Evolutionary conservation across 2,329 filamentous ascomycete genomes (phyloP).

Genomic region (Aureobasidium sp.): DNA sequence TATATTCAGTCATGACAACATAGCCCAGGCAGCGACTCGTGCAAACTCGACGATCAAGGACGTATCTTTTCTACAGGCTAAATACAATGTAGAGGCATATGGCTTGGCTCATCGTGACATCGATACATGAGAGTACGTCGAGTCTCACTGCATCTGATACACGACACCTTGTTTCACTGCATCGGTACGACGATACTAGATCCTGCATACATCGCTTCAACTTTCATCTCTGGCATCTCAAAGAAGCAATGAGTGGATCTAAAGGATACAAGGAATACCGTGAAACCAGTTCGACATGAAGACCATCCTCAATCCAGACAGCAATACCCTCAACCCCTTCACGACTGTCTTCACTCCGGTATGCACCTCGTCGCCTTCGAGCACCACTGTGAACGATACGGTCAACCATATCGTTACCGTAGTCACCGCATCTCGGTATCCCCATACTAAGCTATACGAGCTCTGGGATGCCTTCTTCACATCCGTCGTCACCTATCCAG

Average conservation of each 20-base stretch:
- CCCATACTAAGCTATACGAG: not conserved
- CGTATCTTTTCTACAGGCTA: not conserved
- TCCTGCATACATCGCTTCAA: no score
- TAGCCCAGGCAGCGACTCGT: not conserved
- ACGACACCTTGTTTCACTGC: constrained; percentile 16
- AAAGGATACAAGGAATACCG: no score
- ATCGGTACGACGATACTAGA: constrained; percentile 1
- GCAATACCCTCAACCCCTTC: not conserved
- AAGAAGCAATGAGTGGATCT: no score
- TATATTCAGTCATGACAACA: not conserved
- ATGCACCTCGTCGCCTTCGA: not conserved
- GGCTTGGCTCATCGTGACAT: not conserved
- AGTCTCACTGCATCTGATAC: constrained; percentile 10
- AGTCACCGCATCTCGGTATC: not conserved
- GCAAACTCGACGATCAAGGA: not conserved
- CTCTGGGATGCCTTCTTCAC: not conserved
- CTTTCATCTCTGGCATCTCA: no score
- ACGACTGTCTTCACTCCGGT: not conserved
- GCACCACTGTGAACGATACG: not conserved
- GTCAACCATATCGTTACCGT: not conserved
- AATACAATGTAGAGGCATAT: not conserved
- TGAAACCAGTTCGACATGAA: no score
- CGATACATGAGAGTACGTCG: not conserved
- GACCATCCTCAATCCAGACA: not conserved
- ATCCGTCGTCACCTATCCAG: not conserved